phyloP scores from a whole-genome alignment of 2,329 filamentous ascomycete species.

The Escovopsis sp. region DNA sequence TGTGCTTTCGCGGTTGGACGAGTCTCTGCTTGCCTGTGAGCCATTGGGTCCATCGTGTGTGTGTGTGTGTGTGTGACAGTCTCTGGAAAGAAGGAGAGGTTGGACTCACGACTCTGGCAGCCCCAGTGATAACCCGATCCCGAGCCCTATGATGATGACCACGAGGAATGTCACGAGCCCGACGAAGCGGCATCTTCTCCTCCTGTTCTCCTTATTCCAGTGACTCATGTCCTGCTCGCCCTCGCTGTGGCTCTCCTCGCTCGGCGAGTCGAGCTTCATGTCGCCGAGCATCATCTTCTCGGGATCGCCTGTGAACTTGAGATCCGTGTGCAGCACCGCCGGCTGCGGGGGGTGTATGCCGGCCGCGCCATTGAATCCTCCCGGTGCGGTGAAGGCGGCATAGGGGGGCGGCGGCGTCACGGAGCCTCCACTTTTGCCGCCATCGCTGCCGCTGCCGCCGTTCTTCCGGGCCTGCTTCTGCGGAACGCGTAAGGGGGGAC shows the following conservation, averaged over 20 bases:
- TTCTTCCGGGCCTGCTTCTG: conserved; percentile 14
- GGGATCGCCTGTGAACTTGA: conserved; percentile 4
- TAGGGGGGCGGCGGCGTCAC: conserved; percentile 6
- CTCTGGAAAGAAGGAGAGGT: no score
- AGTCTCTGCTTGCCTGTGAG: neutral
- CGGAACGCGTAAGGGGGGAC: conserved; percentile 14
- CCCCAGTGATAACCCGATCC: conserved; percentile 25
- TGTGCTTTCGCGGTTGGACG: neutral
- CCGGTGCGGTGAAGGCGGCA: neutral
- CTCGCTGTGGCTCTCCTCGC: conserved; percentile 1
- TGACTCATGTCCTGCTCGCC: conserved; percentile 2
- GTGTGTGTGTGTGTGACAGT: no score
- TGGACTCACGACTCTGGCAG: conserved; percentile 20
- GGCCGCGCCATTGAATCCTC: conserved; percentile 1
- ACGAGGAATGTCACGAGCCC: conserved; percentile 15
- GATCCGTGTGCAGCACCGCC: neutral
- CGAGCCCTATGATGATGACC: conserved; percentile 20
- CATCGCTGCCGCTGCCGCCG: conserved; percentile 2
- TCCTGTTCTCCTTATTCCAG: conserved; percentile 7
- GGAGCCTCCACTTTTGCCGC: no score
- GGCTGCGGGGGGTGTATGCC: neutral
- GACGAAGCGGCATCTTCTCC: conserved; percentile 19
- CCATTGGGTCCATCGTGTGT: neutral
- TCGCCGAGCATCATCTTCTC: conserved; percentile 3
- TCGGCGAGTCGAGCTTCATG: conserved; percentile 4